Percentiles rank a stretch among this genome's conserved stretches.
These are phyloP conservation scores for Emergomyces orientalis DNA, from an alignment of 2,329 filamentous ascomycete genomes.

Conservation along the genomic window DNA sequence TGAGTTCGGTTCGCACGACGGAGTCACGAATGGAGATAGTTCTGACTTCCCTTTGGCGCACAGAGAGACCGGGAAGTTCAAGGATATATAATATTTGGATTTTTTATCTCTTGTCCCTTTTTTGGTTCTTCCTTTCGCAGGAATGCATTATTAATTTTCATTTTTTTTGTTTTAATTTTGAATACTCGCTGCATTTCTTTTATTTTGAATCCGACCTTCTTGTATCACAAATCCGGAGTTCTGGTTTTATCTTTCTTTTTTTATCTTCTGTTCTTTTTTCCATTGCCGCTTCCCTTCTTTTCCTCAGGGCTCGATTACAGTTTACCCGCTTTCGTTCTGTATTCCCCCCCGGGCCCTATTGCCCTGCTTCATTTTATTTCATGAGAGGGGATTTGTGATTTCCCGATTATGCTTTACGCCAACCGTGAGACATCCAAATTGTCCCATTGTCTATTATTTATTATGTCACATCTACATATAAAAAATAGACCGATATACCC, in stretches of 20 bases:
- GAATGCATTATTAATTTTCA: not conserved
- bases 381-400: not conserved
- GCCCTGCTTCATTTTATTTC: not conserved
- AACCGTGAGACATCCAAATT: not conserved
- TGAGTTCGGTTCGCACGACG: not conserved
- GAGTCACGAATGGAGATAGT: not conserved
- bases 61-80: not conserved
- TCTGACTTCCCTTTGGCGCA: not conserved
- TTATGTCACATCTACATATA: not conserved
- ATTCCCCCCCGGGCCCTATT: not conserved
- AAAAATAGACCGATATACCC: slow-evolving; percentile 3
- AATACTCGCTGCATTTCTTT: not conserved
- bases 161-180: not conserved
- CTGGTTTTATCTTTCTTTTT: not conserved
- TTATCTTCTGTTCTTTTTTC: not conserved
- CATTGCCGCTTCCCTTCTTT: not conserved
- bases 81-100: slow-evolving; percentile 1
- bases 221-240: not conserved
- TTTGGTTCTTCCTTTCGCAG: not conserved
- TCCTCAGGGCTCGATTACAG: not conserved
- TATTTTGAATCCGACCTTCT: not conserved
- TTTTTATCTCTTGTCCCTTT: not conserved
- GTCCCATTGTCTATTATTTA: not conserved
- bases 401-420: not conserved
- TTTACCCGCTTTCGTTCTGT: not conserved